Evolutionary conservation across 495 filamentous ascomycete species (phyloP).

Genomic region (Glutinoglossum americanum): DNA sequence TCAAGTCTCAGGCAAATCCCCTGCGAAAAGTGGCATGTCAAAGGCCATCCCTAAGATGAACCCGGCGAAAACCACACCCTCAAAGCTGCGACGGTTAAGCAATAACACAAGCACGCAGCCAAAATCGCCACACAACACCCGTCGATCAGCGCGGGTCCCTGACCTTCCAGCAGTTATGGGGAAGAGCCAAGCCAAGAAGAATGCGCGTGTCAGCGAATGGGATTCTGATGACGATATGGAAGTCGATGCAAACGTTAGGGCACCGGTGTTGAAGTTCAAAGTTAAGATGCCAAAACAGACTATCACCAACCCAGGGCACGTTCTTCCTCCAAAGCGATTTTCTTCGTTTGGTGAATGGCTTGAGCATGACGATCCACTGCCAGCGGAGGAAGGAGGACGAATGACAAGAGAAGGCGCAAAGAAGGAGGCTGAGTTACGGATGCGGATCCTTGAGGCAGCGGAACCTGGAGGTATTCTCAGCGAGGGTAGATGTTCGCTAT

Average conservation of each 20-base stretch:
- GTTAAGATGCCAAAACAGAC: conserved; percentile 29
- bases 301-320: conserved; percentile 30
- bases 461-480: conserved; percentile 57
- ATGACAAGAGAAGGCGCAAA: conserved; percentile 34
- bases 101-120: background rate
- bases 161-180: background rate
- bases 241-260: conserved; percentile 6
- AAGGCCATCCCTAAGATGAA: background rate
- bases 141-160: background rate
- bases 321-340: conserved; percentile 22
- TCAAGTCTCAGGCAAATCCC: conserved; percentile 5
- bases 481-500: conserved; percentile 46
- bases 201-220: background rate
- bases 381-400: conserved; percentile 20
- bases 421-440: conserved; percentile 31
- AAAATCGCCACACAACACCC: conserved; percentile 10
- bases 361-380: conserved; percentile 21
- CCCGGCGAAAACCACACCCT: background rate
- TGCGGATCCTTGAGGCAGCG: conserved; percentile 44
- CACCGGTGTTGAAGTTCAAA: conserved; percentile 28
- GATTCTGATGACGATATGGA: conserved; percentile 1
- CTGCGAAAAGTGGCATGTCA: conserved; percentile 4
- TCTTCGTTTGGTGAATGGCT: conserved; percentile 36
- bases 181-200: background rate
- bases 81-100: background rate